These are phyloP conservation scores for Aspergillus kassunensis DNA, from an alignment of 495 filamentous ascomycete genomes.

Conservation along the genomic window DNA sequence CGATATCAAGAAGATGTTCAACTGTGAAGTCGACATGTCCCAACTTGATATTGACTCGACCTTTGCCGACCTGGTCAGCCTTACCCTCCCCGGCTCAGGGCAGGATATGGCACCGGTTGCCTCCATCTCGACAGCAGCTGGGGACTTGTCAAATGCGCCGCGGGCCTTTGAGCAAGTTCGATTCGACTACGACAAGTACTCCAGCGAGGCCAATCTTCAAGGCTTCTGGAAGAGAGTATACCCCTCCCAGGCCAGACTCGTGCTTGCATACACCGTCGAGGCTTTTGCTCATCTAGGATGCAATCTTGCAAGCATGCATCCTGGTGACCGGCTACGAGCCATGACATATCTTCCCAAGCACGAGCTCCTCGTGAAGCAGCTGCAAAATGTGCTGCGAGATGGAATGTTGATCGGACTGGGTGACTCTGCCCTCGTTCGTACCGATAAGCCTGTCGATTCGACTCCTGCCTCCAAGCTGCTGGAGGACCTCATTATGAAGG, in stretches of 20 bases:
- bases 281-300: conserved; percentile 40
- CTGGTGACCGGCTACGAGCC: not conserved
- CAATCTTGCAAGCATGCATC: conserved; percentile 19
- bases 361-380: not conserved
- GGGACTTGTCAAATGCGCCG: not conserved
- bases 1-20: conserved; percentile 37
- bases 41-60: conserved; percentile 2
- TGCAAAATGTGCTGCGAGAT: not conserved
- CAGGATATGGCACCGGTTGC: not conserved
- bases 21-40: conserved; percentile 14
- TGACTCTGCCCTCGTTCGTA: not conserved
- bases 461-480: not conserved
- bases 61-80: conserved; percentile 7
- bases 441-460: not conserved
- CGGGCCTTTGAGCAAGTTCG: conserved; percentile 12
- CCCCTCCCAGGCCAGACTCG: conserved; percentile 25
- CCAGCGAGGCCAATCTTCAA: conserved; percentile 23
- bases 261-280: conserved; percentile 32
- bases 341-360: not conserved
- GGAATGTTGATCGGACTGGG: not conserved
- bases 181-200: conserved; percentile 29
- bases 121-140: not conserved
- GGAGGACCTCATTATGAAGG: not conserved
- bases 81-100: not conserved
- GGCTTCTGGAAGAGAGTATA: conserved; percentile 23